Evolutionary conservation across 805 yeast genomes (phyloP).

Genomic region (Cyberlindnera galapagoensis): DNA sequence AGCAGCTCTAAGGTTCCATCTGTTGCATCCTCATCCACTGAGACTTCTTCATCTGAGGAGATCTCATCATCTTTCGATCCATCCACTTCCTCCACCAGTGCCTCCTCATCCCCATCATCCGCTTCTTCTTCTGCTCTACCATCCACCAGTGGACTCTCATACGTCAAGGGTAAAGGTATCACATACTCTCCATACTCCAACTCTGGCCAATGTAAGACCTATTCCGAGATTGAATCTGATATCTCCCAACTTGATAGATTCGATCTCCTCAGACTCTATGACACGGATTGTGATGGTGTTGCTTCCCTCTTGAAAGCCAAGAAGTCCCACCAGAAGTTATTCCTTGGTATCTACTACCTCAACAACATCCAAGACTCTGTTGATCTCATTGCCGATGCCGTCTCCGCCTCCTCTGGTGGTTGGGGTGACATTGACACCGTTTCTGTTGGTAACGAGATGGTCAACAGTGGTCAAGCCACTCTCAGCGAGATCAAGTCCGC

Average conservation of each 20-base stretch:
- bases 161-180: conserved; percentile 45
- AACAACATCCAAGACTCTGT: conserved; percentile 38
- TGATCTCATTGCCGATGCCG: conserved; percentile 37
- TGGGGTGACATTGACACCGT: conserved; percentile 57
- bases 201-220: conserved; percentile 48
- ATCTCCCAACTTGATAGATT: conserved; percentile 36
- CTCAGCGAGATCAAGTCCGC: conserved; percentile 42
- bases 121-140: conserved; percentile 13
- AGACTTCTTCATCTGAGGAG: conserved; percentile 2
- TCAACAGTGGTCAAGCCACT: conserved; percentile 43
- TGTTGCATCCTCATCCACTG: conserved; percentile 1
- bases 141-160: conserved; percentile 6
- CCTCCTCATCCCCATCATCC: conserved; percentile 11
- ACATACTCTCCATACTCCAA: conserved; percentile 60
- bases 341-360: conserved; percentile 54
- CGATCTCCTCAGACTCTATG: conserved; percentile 51
- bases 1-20: background rate
- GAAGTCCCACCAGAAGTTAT: conserved; percentile 41
- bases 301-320: conserved; percentile 44
- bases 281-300: conserved; percentile 56
- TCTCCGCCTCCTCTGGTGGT: conserved; percentile 37
- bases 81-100: conserved; percentile 10
- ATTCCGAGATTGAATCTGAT: conserved; percentile 41
- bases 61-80: conserved; percentile 2
- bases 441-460: conserved; percentile 59